Conservation (phyloP, 805 yeast genomes). For the Candida bentonensis region DNA sequence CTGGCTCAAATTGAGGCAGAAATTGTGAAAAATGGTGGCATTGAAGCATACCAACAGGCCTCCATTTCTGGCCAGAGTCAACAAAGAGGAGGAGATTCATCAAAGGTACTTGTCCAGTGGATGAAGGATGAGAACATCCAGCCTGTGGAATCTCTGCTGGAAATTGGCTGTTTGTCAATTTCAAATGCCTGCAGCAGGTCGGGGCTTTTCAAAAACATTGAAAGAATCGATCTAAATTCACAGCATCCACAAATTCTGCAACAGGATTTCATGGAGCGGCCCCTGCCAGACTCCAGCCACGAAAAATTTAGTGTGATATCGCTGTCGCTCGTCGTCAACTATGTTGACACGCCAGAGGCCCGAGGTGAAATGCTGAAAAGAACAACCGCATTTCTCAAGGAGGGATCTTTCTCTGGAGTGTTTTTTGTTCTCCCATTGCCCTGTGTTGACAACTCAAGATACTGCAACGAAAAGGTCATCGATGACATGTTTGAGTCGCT, state of each 20-base stretch:
- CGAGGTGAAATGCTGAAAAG: slow-evolving; percentile 69
- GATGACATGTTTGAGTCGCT: slow-evolving; percentile 35
- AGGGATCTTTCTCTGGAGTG: slow-evolving; percentile 25
- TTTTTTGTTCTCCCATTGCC: slow-evolving; percentile 85
- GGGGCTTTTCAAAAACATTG: slow-evolving; percentile 35
- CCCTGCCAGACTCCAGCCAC: slow-evolving; percentile 31
- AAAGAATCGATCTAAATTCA: slow-evolving; percentile 66
- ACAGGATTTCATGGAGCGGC: slow-evolving; percentile 77
- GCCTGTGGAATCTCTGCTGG: slow-evolving; percentile 36
- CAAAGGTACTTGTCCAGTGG: slow-evolving; percentile 69
- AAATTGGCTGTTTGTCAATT: slow-evolving; percentile 70
- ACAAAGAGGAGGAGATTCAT: slow-evolving; percentile 83
- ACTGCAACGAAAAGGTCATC: slow-evolving; percentile 36
- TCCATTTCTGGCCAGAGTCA: slow-evolving; percentile 71
- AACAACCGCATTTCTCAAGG: slow-evolving; percentile 40
- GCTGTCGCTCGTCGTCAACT: slow-evolving; percentile 77
- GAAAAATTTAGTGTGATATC: slow-evolving; percentile 50
- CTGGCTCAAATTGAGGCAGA: slow-evolving; percentile 50
- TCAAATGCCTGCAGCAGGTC: slow-evolving; percentile 53
- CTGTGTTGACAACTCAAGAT: slow-evolving; percentile 71
- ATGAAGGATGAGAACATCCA: slow-evolving; percentile 25
- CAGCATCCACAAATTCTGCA: slow-evolving; percentile 57
- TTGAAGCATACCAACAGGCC: slow-evolving; percentile 69
- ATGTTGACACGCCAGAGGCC: slow-evolving; percentile 56
- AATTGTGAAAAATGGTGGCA: slow-evolving; percentile 55